phyloP scores from a whole-genome alignment of 352 stramenopile genomes.

The Pythium monospermum region DNA sequence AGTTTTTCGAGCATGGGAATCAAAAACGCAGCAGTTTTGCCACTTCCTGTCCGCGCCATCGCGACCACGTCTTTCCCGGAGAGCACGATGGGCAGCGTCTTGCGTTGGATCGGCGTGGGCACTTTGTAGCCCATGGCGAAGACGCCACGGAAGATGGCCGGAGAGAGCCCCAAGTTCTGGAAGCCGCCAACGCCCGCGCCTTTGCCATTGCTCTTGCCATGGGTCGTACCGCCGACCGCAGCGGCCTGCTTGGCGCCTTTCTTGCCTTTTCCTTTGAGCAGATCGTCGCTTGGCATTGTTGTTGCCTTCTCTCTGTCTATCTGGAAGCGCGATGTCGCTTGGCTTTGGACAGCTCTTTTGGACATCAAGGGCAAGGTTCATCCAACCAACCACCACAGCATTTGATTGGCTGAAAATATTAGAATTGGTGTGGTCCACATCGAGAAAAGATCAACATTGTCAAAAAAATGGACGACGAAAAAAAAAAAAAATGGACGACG shows the following conservation, averaged over 20 bases:
- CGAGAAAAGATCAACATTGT: background rate
- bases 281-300: slow-evolving; percentile 58
- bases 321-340: background rate
- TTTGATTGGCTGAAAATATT: slow-evolving; percentile 38
- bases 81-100: slow-evolving; percentile 95
- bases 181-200: slow-evolving; percentile 73
- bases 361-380: slow-evolving; percentile 18
- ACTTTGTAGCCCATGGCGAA: slow-evolving; percentile 95
- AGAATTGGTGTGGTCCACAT: slow-evolving; percentile 9
- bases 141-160: slow-evolving; percentile 76
- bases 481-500: too few relatives aligned
- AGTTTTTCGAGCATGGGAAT: slow-evolving; percentile 98
- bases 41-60: slow-evolving; percentile 97
- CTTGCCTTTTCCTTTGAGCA: slow-evolving; percentile 37
- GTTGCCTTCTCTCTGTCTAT: background rate
- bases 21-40: slow-evolving; percentile 98
- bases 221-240: slow-evolving; percentile 32
- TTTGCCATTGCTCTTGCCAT: slow-evolving; percentile 80
- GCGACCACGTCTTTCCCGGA: slow-evolving; percentile 96
- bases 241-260: background rate
- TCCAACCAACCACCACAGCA: slow-evolving; percentile 12
- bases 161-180: slow-evolving; percentile 80
- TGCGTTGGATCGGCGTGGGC: slow-evolving; percentile 98
- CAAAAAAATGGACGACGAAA: slow-evolving; percentile 1
- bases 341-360: slow-evolving; percentile 18